Conservation (phyloP, 2,329 filamentous ascomycete genomes). For the Anthostomella pinea region DNA sequence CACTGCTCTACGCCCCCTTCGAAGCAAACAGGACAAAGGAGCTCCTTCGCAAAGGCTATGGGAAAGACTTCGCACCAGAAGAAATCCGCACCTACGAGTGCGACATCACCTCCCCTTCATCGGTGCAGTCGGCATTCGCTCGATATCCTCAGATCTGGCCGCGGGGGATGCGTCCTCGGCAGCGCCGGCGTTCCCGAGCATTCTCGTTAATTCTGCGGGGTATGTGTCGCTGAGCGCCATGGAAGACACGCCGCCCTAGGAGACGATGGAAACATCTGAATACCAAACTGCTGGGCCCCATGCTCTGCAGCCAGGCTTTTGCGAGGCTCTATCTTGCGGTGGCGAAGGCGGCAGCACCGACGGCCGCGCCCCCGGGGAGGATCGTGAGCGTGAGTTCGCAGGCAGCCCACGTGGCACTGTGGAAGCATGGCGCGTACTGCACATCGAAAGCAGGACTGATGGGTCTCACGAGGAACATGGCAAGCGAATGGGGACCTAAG, state of each 20-base stretch:
- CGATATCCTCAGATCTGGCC: constrained; percentile 5
- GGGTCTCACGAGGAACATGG: constrained; percentile 43
- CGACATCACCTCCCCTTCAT: constrained; percentile 31
- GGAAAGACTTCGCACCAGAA: not conserved
- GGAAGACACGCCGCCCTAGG: constrained; percentile 40
- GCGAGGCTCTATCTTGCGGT: constrained; percentile 37
- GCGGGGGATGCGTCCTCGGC: not conserved
- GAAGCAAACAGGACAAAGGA: constrained; percentile 37
- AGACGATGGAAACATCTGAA: constrained; percentile 41
- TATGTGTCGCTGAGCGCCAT: constrained; percentile 45
- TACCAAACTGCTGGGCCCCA: constrained; percentile 43
- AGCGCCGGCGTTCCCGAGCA: constrained; percentile 17
- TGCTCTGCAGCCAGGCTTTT: constrained; percentile 44
- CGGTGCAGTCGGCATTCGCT: constrained; percentile 28
- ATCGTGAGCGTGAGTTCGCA: constrained; percentile 46
- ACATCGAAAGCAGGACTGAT: constrained; percentile 45
- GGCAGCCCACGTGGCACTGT: constrained; percentile 44
- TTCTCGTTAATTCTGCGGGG: constrained; percentile 34
- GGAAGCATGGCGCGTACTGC: constrained; percentile 45
- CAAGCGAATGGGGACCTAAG: constrained; percentile 43
- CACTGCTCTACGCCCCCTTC: constrained; percentile 46
- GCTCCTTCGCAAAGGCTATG: constrained; percentile 36
- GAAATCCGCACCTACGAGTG: constrained; percentile 30
- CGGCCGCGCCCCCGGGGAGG: constrained; percentile 34
- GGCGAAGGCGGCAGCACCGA: constrained; percentile 18